These are phyloP conservation scores for Malassezia sympodialis DNA, from an alignment of 1,284 basidiomycete genomes.

Conservation along the genomic window DNA sequence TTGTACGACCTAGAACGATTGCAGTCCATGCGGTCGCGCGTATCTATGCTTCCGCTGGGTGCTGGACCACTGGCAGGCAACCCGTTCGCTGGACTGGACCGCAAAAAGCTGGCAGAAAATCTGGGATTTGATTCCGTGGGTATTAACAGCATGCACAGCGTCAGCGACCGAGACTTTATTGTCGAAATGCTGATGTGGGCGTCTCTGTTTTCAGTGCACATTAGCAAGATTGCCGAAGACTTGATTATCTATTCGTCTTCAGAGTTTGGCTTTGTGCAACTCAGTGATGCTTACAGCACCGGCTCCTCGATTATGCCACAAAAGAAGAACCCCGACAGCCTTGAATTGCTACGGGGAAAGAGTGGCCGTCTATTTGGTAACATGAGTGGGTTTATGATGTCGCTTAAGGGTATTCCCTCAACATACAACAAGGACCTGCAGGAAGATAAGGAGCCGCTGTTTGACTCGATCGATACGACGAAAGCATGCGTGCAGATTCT, in stretches of 20 bases:
- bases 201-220: conserved; percentile 79
- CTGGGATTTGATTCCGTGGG: conserved; percentile 45
- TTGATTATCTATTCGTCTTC: conserved; percentile 91
- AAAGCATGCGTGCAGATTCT: conserved; percentile 83
- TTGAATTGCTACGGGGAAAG: conserved; percentile 89
- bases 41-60: conserved; percentile 85
- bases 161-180: conserved; percentile 92
- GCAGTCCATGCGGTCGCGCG: conserved; percentile 59
- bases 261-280: conserved; percentile 85
- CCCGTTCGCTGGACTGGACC: conserved; percentile 58
- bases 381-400: conserved; percentile 98
- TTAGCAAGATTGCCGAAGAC: conserved; percentile 90
- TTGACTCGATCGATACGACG: conserved; percentile 83
- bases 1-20: conserved; percentile 76
- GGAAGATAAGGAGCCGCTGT: conserved; percentile 95
- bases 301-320: conserved; percentile 99
- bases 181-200: conserved; percentile 96
- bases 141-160: conserved; percentile 55
- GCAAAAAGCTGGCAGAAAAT: conserved; percentile 41
- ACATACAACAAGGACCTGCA: conserved; percentile 99
- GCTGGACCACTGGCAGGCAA: conserved; percentile 92
- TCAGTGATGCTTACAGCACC: conserved; percentile 95
- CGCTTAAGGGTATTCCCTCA: conserved; percentile 87
- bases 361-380: conserved; percentile 79
- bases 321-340: conserved; percentile 96